A percentile compares a stretch with the other conserved stretches of the same genome.
Evolutionary conservation across 306 rosid genomes (phyloP).

Genomic region (Dryas octopetala): DNA sequence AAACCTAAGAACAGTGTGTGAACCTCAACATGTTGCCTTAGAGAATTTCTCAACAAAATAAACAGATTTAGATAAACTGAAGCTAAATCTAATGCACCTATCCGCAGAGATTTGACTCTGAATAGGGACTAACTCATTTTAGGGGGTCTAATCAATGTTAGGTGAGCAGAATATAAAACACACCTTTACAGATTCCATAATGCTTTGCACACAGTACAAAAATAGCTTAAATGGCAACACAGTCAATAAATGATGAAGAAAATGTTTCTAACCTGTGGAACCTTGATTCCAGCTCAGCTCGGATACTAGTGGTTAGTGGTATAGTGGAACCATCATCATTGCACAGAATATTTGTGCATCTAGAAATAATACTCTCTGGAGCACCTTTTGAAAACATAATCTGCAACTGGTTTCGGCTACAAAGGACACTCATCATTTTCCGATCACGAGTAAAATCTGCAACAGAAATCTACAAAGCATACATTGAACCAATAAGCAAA

Average conservation of each 20-base stretch:
- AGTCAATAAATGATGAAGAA: background rate
- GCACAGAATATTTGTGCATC: conserved; percentile 79
- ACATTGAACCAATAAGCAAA: conserved; percentile 28
- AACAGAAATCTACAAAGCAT: conserved; percentile 63
- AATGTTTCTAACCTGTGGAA: conserved; percentile 64
- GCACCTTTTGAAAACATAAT: conserved; percentile 91
- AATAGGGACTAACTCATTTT: background rate
- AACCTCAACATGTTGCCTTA: background rate
- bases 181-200: background rate
- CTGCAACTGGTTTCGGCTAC: conserved; percentile 78
- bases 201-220: background rate
- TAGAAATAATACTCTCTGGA: conserved; percentile 86
- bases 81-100: background rate
- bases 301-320: conserved; percentile 69
- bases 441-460: conserved; percentile 93
- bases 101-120: background rate
- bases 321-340: conserved; percentile 68
- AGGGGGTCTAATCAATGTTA: background rate
- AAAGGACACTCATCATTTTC: conserved; percentile 96
- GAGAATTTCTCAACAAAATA: background rate
- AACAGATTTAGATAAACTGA: background rate
- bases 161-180: background rate
- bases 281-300: conserved; percentile 69
- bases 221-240: background rate
- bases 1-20: background rate